Conservation (phyloP, 805 yeast genomes). For the Lipomyces starkeyi region DNA sequence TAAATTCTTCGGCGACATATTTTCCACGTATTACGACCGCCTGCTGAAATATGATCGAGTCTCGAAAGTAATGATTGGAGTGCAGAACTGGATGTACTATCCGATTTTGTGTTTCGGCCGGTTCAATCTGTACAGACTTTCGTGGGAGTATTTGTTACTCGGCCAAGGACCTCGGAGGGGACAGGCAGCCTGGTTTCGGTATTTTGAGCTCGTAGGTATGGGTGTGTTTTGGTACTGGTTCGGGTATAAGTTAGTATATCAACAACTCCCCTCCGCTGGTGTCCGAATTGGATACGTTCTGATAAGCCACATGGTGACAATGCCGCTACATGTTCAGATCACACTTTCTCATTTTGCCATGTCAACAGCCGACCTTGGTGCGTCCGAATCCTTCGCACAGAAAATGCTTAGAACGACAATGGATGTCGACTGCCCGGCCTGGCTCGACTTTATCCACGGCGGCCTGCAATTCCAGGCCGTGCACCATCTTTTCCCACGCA, state of each 20-base stretch:
- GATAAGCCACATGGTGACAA: conserved; percentile 79
- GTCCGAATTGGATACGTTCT: conserved; percentile 65
- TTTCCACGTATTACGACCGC: conserved; percentile 80
- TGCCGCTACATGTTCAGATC: conserved; percentile 94
- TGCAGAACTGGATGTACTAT: conserved; percentile 75
- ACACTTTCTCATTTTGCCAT: conserved; percentile 90
- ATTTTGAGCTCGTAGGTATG: conserved; percentile 74
- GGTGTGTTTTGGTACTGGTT: conserved; percentile 79
- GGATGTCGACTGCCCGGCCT: conserved; percentile 93
- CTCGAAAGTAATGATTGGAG: conserved; percentile 62
- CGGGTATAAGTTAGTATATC: conserved; percentile 65
- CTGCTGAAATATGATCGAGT: conserved; percentile 68
- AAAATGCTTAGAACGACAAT: conserved; percentile 88
- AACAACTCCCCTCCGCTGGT: conserved; percentile 58
- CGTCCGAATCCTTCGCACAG: conserved; percentile 75
- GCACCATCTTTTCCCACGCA: conserved; percentile 86
- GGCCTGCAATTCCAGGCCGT: conserved; percentile 91
- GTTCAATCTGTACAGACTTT: conserved; percentile 79
- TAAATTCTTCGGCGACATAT: conserved; percentile 68
- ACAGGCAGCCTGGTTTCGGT: conserved; percentile 84
- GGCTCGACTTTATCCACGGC: conserved; percentile 91
- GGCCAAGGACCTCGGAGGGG: conserved; percentile 84
- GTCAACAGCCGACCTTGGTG: conserved; percentile 88
- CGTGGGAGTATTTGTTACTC: conserved; percentile 75
- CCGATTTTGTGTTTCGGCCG: conserved; percentile 83